Base-by-base conservation (phyloP, 2,329 filamentous ascomycete genomes). In the Sarocladiaceae sp. region DNA sequence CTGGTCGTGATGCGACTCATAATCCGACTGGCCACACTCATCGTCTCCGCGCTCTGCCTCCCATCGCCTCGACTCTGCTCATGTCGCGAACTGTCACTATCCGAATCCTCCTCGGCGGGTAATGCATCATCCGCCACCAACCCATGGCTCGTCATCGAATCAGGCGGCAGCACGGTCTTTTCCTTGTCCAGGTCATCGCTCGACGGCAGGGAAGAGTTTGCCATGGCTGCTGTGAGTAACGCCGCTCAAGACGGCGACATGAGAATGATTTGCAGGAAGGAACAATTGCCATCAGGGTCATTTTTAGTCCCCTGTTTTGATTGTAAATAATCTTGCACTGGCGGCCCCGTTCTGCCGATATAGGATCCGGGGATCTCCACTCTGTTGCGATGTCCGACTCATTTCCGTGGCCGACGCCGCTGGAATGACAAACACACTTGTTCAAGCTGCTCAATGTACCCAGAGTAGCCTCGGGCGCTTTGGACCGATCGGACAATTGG, bases 1-100 rank as follows among this genome's bases (percentile, higher is more conserved):
- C 64, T 68, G 1, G 71, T 70, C 17, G 68, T 72, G 3, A 71
- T 66, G 15, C 66, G 63, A 55, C 72, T 76, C 12, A 76, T 54
- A 4, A 72, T 68, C 1, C 71, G 68, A 50, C 58, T 63, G 2
- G 74, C 40, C 0, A 66, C 57, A 15, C 64, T 59, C 15, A 49
- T 29, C 22, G 54, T 23, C 28, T 56, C 48, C 3, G 52, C 44
- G 23, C 50, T 56, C 44, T 28, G 25, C 17, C 25, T 6, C 25
- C 6, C 50, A 11, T 52, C 44, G 46, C 26, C 33, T 28, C 23
- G 15, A 46, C 51, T 31, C 5, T 7, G 26, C 7, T 11, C 44
- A 29, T 33, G 44, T 3, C n/a, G 26, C 7, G 44, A 48, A 17
- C 28, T 48, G 15, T 48, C 40, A 23, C 23, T 26, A 23, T 44